Evolutionary conservation across 495 filamentous ascomycete species (phyloP).

Genomic region (Penicillium dipodomyicola): DNA sequence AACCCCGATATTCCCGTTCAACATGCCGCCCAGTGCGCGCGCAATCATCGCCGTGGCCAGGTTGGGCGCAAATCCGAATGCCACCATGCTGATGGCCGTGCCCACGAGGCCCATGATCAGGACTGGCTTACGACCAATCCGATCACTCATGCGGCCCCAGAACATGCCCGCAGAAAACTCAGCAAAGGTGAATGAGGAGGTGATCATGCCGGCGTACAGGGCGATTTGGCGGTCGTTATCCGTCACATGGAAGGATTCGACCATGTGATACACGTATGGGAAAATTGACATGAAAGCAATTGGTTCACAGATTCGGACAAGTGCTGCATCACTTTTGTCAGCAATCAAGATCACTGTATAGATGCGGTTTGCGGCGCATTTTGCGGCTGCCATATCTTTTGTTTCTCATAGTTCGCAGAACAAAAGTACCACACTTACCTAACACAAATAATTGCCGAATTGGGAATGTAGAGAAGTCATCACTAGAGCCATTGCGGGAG

Average conservation of each 20-base stretch:
- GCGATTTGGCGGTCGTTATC: constrained; percentile 76
- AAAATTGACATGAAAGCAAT: constrained; percentile 99
- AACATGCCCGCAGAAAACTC: constrained; percentile 87
- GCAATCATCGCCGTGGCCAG: constrained; percentile 82
- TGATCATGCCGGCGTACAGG: constrained; percentile 94
- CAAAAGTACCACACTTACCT: constrained; percentile 51
- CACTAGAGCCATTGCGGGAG: constrained; percentile 28
- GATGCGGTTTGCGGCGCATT: constrained; percentile 1
- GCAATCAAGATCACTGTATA: constrained; percentile 14
- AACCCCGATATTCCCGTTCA: constrained; percentile 97
- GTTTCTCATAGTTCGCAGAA: constrained; percentile 23
- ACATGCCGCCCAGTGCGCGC: constrained; percentile 80
- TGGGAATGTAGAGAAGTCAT: constrained; percentile 48
- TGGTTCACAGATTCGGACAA: constrained; percentile 95
- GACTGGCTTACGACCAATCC: constrained; percentile 88
- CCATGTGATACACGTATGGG: constrained; percentile 98
- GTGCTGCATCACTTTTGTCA: constrained; percentile 56
- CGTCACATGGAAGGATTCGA: constrained; percentile 83
- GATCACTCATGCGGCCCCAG: constrained; percentile 92
- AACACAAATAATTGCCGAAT: constrained; percentile 68
- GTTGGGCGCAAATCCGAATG: constrained; percentile 88
- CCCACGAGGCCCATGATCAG: constrained; percentile 83
- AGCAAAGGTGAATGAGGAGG: constrained; percentile 92
- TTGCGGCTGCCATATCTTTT: not conserved
- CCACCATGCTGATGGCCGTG: constrained; percentile 88